Evolutionary conservation across 2,329 filamentous ascomycete genomes (phyloP), one percentile per base, ranked within the genome.

Genomic region (Ciborinia camelliae): DNA sequence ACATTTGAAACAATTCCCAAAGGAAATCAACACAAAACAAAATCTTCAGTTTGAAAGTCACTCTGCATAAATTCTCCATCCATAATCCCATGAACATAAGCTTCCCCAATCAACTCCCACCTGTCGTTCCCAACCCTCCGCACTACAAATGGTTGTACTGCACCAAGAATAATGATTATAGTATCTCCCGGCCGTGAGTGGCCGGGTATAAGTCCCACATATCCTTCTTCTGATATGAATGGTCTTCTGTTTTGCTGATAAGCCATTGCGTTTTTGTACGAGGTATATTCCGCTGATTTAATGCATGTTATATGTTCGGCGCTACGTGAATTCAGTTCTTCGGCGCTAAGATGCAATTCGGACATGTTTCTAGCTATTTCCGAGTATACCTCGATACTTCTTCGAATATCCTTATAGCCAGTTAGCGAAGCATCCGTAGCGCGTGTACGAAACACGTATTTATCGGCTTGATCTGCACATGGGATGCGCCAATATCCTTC

Each of bases 401-500:
- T 45, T 52, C 37, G 52, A 47, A 50, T 47, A n/a, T 66, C 57
- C 15, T 41, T 45, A 39, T 62, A 65, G 2, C 57, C 62, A 6
- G 30, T 26, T 23, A 45, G 28, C 9, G 51, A 63, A 14, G 43
- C 23, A 23, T 45, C 20, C 8, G 39, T 28, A 15, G 51, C 32
- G 12, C 61, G 39, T 10, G 52, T 41, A 15, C 52, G 41, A 28
- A 43, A 51, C 9, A 28, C 18, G 39, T n/a, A 47, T 4, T 23
- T 39, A 23, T 20, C 32, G 9, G 43, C 26, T 45, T 62, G 57
- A 18, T 62, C 65, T 18, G 65, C 62, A 15, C 62, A 65, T 4
- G 57, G 57, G 9, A 65, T 64, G 35, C 62, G 54, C 65, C 65
- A 66, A 15, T 57, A 41, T 14, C 62, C 65, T 45, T 64, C 65